Evolutionary conservation across 495 filamentous ascomycete species (phyloP).

Genomic region (Aspergillus conjunctus): DNA sequence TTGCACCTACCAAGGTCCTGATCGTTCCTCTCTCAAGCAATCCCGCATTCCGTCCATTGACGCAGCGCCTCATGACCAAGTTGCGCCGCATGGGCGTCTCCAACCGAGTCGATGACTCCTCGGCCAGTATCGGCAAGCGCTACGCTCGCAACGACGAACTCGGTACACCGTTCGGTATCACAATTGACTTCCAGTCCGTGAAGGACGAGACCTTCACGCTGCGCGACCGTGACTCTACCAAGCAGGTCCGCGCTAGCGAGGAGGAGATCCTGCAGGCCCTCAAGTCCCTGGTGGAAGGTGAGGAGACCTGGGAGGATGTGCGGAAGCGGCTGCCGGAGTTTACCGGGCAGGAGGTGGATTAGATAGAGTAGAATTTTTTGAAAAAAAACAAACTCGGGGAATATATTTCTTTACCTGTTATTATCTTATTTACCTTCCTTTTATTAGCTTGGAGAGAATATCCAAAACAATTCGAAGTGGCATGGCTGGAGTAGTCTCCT

Average conservation of each 20-base stretch:
- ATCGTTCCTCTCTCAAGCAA: conserved; percentile 66
- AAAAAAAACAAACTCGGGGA: background rate
- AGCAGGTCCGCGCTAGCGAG: conserved; percentile 66
- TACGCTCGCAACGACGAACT: conserved; percentile 69
- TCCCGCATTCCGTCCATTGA: conserved; percentile 58
- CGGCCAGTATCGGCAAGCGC: conserved; percentile 70
- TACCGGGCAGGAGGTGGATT: conserved; percentile 67
- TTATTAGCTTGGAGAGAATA: background rate
- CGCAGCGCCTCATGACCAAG: conserved; percentile 51
- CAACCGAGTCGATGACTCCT: conserved; percentile 66
- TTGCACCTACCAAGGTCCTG: conserved; percentile 71
- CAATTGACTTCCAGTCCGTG: conserved; percentile 70
- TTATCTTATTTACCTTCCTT: background rate
- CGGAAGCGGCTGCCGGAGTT: conserved; percentile 64
- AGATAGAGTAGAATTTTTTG: conserved; percentile 18
- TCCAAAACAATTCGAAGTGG: background rate
- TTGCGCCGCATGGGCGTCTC: conserved; percentile 61
- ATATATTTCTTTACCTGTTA: background rate
- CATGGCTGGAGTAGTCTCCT: background rate
- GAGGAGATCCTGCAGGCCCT: conserved; percentile 67
- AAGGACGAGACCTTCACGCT: conserved; percentile 69
- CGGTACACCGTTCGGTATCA: conserved; percentile 66
- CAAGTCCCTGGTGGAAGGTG: conserved; percentile 60
- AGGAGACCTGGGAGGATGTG: conserved; percentile 67
- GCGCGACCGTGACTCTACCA: conserved; percentile 66